Evolutionary conservation across 164 flowering plant species (phyloP).

Genomic region (Magnolia officinalis): DNA sequence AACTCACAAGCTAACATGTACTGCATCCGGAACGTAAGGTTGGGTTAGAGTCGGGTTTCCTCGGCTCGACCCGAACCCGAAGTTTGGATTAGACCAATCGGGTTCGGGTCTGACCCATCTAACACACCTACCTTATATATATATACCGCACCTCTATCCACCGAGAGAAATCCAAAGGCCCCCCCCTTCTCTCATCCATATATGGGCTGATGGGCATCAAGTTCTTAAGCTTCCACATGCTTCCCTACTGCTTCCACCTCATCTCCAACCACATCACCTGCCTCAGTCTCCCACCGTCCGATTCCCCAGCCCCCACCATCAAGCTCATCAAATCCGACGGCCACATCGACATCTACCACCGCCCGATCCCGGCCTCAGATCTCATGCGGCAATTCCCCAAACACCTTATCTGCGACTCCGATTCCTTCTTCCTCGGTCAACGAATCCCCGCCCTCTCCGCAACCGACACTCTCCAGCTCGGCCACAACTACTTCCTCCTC

Average conservation of each 20-base stretch:
- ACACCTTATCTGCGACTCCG: constrained; percentile 54
- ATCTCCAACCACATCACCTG: constrained; percentile 24
- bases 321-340: constrained; percentile 59
- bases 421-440: constrained; percentile 62
- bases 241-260: constrained; percentile 24
- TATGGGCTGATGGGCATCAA: constrained; percentile 21
- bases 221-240: constrained; percentile 19
- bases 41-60: too few relatives aligned
- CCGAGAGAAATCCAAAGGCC: too few relatives aligned
- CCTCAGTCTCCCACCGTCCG: constrained; percentile 8
- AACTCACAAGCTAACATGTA: too few relatives aligned
- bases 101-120: too few relatives aligned
- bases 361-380: constrained; percentile 45
- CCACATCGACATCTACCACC: constrained; percentile 40
- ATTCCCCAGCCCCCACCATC: constrained; percentile 17
- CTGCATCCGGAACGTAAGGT: too few relatives aligned
- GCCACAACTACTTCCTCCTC: constrained; percentile 65
- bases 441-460: constrained; percentile 51
- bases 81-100: too few relatives aligned
- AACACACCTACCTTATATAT: too few relatives aligned
- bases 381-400: constrained; percentile 56
- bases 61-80: too few relatives aligned
- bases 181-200: background rate
- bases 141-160: too few relatives aligned
- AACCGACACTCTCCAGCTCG: constrained; percentile 48